These are phyloP conservation scores for Candida lessepsii DNA, from an alignment of 805 yeast genomes.

Conservation along the genomic window DNA sequence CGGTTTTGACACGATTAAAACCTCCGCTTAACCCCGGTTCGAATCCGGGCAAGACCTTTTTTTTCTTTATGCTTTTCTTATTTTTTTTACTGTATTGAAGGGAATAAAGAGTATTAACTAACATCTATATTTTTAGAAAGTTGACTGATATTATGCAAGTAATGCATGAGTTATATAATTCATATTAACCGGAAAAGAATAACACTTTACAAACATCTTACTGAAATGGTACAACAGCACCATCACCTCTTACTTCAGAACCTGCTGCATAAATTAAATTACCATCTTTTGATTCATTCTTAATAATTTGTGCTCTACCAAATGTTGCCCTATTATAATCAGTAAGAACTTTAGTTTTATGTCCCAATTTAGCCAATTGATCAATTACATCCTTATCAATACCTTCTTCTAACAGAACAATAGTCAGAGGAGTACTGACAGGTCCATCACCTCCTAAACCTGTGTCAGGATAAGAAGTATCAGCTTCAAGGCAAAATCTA, in stretches of 20 bases:
- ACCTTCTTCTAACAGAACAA: conserved; percentile 66
- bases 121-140: too few species aligned
- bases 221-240: conserved; percentile 58
- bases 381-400: conserved; percentile 46
- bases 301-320: conserved; percentile 76
- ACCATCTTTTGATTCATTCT: conserved; percentile 42
- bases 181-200: too few species aligned
- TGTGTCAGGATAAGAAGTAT: conserved; percentile 33
- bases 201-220: too few species aligned
- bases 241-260: conserved; percentile 83
- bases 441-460: conserved; percentile 69
- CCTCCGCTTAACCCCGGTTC: conserved; percentile 72
- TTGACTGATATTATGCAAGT: too few species aligned
- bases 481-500: conserved; percentile 62
- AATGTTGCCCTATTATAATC: conserved; percentile 46
- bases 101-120: too few species aligned
- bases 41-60: conserved; percentile 57
- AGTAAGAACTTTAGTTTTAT: conserved; percentile 43
- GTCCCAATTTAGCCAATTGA: conserved; percentile 54
- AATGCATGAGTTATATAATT: too few species aligned
- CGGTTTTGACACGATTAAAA: conserved; percentile 8
- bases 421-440: conserved; percentile 54
- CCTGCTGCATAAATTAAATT: conserved; percentile 62
- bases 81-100: too few species aligned
- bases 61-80: too few species aligned